Evolutionary conservation across 2,329 filamentous ascomycete genomes (phyloP).

Genomic region (Ceratocystis cacaofunesta): DNA sequence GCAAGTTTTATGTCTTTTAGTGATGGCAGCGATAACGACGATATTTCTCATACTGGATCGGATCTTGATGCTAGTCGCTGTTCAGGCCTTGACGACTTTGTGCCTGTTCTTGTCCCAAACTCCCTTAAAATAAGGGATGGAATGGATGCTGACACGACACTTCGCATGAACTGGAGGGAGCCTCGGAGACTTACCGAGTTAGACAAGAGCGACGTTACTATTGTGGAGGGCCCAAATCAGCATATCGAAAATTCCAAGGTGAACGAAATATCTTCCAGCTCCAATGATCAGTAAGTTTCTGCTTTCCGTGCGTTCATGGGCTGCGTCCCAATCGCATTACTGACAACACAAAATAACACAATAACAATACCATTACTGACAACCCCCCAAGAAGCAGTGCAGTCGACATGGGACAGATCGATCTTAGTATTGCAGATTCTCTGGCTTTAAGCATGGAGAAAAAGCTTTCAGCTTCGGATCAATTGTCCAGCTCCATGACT

Average conservation of each 20-base stretch:
- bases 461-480: background rate
- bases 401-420: background rate
- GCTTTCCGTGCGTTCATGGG: conserved; percentile 23
- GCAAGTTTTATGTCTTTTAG: background rate
- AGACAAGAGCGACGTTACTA: background rate
- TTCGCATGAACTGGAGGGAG: conserved; percentile 16
- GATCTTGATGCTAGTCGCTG: conserved; percentile 5
- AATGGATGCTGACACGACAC: conserved; percentile 12
- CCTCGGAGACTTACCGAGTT: background rate
- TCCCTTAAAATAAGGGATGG: conserved; percentile 12
- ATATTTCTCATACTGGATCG: background rate
- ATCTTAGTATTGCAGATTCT: background rate
- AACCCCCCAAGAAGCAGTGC: background rate
- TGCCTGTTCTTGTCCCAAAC: conserved; percentile 13
- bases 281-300: conserved; percentile 18
- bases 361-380: background rate
- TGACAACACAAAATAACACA: background rate
- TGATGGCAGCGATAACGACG: background rate
- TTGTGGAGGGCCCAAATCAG: background rate
- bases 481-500: background rate
- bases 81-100: conserved; percentile 7
- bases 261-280: background rate
- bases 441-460: background rate
- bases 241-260: background rate
- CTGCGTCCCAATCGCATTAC: background rate